Evolutionary conservation across 345 rosid species (phyloP).

Genomic region (Populus nigra): DNA sequence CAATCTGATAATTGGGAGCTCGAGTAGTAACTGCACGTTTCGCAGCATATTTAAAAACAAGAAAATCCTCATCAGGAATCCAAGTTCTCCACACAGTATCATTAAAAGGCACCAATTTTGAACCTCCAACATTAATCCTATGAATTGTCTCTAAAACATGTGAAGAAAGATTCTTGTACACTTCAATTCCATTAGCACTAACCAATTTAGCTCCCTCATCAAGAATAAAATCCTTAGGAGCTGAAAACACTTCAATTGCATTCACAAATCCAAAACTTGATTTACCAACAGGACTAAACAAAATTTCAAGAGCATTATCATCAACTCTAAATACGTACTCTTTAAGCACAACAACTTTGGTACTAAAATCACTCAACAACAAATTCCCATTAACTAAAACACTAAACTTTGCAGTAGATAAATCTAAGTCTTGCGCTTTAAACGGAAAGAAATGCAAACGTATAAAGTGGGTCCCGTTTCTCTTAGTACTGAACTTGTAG

Average conservation of each 20-base stretch:
- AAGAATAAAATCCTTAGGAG: slow-evolving; percentile 57
- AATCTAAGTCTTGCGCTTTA: slow-evolving; percentile 40
- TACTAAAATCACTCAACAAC: slow-evolving; percentile 44
- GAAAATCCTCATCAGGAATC: slow-evolving; percentile 77
- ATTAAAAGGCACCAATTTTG: slow-evolving; percentile 73
- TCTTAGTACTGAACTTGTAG: slow-evolving; percentile 49
- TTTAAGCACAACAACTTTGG: slow-evolving; percentile 39
- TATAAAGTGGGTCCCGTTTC: slow-evolving; percentile 64
- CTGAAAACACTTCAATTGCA: slow-evolving; percentile 78
- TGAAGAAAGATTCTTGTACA: slow-evolving; percentile 52
- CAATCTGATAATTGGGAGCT: slow-evolving; percentile 65
- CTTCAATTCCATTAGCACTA: slow-evolving; percentile 36
- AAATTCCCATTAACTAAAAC: slow-evolving; percentile 52
- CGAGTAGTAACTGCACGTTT: slow-evolving; percentile 48
- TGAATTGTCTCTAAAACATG: slow-evolving; percentile 69
- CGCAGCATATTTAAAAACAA: slow-evolving; percentile 60
- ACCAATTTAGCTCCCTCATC: slow-evolving; percentile 65
- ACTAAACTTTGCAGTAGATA: slow-evolving; percentile 51
- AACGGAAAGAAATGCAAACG: slow-evolving; percentile 95
- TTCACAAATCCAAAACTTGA: slow-evolving; percentile 63
- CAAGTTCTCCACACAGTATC: slow-evolving; percentile 94
- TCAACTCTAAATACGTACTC: slow-evolving; percentile 52
- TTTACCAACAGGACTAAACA: slow-evolving; percentile 39
- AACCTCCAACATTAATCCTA: slow-evolving; percentile 91
- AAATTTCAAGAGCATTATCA: slow-evolving; percentile 42